phyloP scores from a whole-genome alignment of 768 basidiomycete species.

The Pleurotus platypus region DNA sequence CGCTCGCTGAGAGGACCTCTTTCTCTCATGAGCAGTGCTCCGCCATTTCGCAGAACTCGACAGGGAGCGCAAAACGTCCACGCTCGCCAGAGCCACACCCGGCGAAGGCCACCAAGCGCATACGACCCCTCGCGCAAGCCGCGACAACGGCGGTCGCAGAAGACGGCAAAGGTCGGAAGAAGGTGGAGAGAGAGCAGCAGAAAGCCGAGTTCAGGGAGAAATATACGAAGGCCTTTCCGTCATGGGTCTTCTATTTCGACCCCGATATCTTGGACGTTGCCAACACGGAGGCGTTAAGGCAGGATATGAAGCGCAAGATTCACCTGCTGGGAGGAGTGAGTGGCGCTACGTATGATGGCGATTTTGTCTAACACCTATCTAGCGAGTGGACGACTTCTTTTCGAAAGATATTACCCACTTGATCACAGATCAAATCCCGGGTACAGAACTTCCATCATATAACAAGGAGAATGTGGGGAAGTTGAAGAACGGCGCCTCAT shows the following conservation, averaged over 20 bases:
- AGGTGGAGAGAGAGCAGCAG: slow-evolving; percentile 49
- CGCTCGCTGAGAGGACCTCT: slow-evolving; percentile 1
- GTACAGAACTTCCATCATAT: slow-evolving; percentile 26
- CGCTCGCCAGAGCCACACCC: slow-evolving; percentile 23
- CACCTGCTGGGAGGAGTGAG: slow-evolving; percentile 75
- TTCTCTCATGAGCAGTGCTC: neutral
- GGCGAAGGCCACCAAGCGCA: slow-evolving; percentile 35
- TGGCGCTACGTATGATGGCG: slow-evolving; percentile 12
- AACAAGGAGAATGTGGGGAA: slow-evolving; percentile 70
- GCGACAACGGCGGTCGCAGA: slow-evolving; percentile 25
- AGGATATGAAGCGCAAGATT: slow-evolving; percentile 53
- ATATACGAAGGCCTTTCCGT: slow-evolving; percentile 82
- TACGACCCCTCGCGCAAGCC: slow-evolving; percentile 27
- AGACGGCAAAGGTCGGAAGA: slow-evolving; percentile 39
- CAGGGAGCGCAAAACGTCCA: slow-evolving; percentile 19
- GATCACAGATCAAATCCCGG: slow-evolving; percentile 55
- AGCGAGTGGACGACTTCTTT: slow-evolving; percentile 90
- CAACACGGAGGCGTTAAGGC: slow-evolving; percentile 24
- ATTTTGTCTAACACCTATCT: neutral
- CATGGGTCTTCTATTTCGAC: slow-evolving; percentile 86
- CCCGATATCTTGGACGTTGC: slow-evolving; percentile 43
- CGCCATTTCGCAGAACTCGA: neutral
- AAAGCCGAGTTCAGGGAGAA: slow-evolving; percentile 77
- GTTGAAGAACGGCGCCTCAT: slow-evolving; percentile 20
- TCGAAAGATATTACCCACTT: slow-evolving; percentile 85